These are phyloP conservation scores for Serendipita sp. DNA, from an alignment of 1,284 basidiomycete genomes.

Conservation along the genomic window DNA sequence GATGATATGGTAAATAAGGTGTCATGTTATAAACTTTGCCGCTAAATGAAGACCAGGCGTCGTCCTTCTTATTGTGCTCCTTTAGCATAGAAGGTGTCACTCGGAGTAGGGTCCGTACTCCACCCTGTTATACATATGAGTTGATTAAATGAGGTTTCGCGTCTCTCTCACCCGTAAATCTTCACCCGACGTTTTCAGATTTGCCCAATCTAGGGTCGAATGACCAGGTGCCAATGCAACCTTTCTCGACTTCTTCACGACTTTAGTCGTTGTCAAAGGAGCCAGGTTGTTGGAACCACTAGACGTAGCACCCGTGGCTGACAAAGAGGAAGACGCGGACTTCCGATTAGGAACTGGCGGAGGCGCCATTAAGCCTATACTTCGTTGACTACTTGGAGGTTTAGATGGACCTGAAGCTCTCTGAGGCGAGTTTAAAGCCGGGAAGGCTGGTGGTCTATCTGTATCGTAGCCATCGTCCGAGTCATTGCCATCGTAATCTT, in stretches of 20 bases:
- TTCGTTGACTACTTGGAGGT: constrained; percentile 15
- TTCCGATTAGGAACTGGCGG: constrained; percentile 41
- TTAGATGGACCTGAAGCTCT: constrained; percentile 27
- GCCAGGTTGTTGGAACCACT: constrained; percentile 16
- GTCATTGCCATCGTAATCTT: constrained; percentile 37
- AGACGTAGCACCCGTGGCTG: constrained; percentile 7
- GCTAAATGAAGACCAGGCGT: constrained; percentile 87
- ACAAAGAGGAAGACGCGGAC: constrained; percentile 19
- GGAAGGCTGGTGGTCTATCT: constrained; percentile 72
- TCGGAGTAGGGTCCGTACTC: constrained; percentile 50
- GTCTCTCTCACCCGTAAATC: constrained; percentile 52
- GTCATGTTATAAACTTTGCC: constrained; percentile 97
- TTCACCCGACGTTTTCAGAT: constrained; percentile 61
- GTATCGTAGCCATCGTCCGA: constrained; percentile 42
- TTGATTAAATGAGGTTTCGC: constrained; percentile 4
- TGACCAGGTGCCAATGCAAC: constrained; percentile 86
- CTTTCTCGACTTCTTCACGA: constrained; percentile 52
- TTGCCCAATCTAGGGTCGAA: constrained; percentile 90
- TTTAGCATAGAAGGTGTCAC: constrained; percentile 78
- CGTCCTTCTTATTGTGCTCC: constrained; percentile 66
- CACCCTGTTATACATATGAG: constrained; percentile 17
- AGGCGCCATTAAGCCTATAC: constrained; percentile 45
- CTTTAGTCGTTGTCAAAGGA: constrained; percentile 25
- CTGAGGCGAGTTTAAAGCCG: constrained; percentile 67
- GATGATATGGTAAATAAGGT: constrained; percentile 82